Conservation (phyloP, 2,329 filamentous ascomycete species). For the Cucurbitaria berberidis region DNA sequence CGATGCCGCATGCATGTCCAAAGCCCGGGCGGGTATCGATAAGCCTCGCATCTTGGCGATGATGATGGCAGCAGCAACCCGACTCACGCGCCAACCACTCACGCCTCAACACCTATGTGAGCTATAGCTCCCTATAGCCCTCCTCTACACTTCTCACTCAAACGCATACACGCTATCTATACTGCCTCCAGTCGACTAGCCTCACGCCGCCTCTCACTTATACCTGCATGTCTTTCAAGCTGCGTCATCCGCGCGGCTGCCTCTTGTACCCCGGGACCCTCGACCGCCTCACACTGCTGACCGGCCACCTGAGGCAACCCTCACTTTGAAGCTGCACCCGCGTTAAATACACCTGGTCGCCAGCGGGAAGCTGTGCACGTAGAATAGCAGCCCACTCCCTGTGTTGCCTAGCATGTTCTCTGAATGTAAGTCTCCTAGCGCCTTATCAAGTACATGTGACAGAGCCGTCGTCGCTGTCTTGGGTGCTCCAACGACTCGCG, state of each 20-base stretch:
- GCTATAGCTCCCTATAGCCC: conserved; percentile 7
- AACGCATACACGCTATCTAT: not conserved
- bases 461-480: conserved; percentile 35
- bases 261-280: conserved; percentile 27
- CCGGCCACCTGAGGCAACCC: conserved; percentile 30
- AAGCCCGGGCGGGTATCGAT: conserved; percentile 10
- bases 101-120: conserved; percentile 8
- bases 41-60: conserved; percentile 14
- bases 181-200: not conserved
- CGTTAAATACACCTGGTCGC: conserved; percentile 25
- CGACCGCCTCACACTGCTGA: conserved; percentile 41
- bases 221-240: conserved; percentile 36
- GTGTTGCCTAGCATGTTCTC: conserved; percentile 70
- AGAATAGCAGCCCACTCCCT: conserved; percentile 18
- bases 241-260: conserved; percentile 42
- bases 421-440: conserved; percentile 72
- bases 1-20: not conserved
- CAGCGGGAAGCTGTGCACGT: conserved; percentile 26
- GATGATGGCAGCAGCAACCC: conserved; percentile 10
- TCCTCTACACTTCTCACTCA: conserved; percentile 11
- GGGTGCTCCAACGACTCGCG: conserved; percentile 41
- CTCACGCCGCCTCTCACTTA: conserved; percentile 11
- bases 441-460: conserved; percentile 46
- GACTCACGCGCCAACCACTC: conserved; percentile 7
- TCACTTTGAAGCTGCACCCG: conserved; percentile 26